These are phyloP conservation scores for Macrolepiota dolichaula DNA, from an alignment of 768 basidiomycete genomes.

Conservation along the genomic window DNA sequence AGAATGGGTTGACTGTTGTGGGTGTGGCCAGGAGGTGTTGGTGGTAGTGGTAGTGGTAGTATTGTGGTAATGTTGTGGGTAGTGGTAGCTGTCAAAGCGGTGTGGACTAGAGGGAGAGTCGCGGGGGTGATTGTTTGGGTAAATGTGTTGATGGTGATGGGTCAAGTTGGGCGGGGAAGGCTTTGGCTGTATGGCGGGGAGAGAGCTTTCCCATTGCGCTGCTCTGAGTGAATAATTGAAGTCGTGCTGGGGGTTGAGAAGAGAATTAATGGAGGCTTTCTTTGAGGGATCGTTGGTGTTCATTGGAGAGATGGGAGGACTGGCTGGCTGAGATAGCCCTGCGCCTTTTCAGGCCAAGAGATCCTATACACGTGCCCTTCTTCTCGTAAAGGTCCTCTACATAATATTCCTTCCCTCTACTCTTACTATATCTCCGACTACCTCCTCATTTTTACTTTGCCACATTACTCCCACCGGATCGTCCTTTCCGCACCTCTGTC, in stretches of 20 bases:
- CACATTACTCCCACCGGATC: background rate
- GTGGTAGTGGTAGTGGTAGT: conserved; percentile 6
- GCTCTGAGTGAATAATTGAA: conserved; percentile 16
- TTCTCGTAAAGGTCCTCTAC: too few relatives aligned
- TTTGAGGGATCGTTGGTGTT: conserved; percentile 34
- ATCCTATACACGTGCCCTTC: conserved; percentile 2
- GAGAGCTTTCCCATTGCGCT: conserved; percentile 20
- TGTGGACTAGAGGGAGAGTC: conserved; percentile 17
- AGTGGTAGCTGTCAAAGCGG: conserved; percentile 22
- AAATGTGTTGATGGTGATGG: conserved; percentile 7
- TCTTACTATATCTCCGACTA: conserved; percentile 2
- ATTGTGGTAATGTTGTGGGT: conserved; percentile 22
- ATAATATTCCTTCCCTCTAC: background rate
- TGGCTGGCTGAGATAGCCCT: conserved; percentile 1
- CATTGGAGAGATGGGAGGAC: conserved; percentile 19
- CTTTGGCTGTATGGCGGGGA: background rate
- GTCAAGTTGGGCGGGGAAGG: background rate
- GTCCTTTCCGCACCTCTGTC: background rate
- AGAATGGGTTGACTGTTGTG: conserved; percentile 23
- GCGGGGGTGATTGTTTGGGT: conserved; percentile 21
- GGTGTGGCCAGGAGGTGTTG: background rate
- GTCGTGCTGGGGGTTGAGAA: conserved; percentile 36
- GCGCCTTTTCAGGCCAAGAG: conserved; percentile 3
- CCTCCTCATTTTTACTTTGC: background rate
- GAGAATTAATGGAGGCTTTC: conserved; percentile 38